These are phyloP conservation scores for Penicillium olsonii DNA, from an alignment of 2,329 filamentous ascomycete genomes.

Conservation along the genomic window DNA sequence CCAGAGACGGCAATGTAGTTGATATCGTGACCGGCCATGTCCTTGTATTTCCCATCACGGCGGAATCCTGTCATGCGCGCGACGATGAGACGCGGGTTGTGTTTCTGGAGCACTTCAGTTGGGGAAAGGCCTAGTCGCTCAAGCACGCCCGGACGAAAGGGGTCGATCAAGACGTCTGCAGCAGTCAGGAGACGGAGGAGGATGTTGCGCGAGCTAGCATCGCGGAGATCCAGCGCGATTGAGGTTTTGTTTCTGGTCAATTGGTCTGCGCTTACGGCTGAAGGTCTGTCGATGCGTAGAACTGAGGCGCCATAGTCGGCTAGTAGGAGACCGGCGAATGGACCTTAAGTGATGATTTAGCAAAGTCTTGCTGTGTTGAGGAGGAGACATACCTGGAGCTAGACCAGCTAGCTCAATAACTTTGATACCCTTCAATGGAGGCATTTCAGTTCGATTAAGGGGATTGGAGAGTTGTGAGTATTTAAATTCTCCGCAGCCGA, in stretches of 20 bases:
- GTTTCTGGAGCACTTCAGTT: constrained; percentile 59
- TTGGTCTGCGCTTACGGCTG: constrained; percentile 62
- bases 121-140: constrained; percentile 82
- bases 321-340: constrained; percentile 84
- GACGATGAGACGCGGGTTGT: constrained; percentile 77
- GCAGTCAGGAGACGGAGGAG: constrained; percentile 64
- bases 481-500: constrained; percentile 16
- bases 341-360: constrained; percentile 56
- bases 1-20: constrained; percentile 93
- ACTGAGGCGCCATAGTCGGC: constrained; percentile 87
- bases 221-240: constrained; percentile 77
- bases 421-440: constrained; percentile 56
- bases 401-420: constrained; percentile 68
- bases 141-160: constrained; percentile 86
- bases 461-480: neutral
- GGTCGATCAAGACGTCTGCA: constrained; percentile 84
- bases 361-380: neutral
- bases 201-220: constrained; percentile 62
- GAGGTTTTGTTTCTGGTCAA: constrained; percentile 80
- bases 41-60: constrained; percentile 77
- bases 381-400: constrained; percentile 56
- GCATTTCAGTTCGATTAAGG: constrained; percentile 17
- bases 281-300: constrained; percentile 75
- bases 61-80: constrained; percentile 89
- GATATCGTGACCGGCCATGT: constrained; percentile 94